These are phyloP conservation scores for Gigaspora rosea DNA, from an alignment of 192 early-diverging fungal genomes.

Conservation along the genomic window DNA sequence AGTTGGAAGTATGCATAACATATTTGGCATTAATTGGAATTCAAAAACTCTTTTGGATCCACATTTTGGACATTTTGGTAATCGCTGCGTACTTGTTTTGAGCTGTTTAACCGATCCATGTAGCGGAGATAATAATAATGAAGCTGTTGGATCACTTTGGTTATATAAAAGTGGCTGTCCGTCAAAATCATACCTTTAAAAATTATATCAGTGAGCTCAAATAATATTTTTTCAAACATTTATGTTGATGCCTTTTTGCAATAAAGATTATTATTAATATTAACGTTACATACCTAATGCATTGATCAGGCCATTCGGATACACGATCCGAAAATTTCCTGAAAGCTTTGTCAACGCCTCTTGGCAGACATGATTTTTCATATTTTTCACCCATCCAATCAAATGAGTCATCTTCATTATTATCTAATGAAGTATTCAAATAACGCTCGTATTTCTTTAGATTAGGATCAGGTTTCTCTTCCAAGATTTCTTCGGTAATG, in stretches of 20 bases:
- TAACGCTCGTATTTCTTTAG: conserved; percentile 48
- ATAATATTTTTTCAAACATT: not conserved
- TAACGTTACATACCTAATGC: conserved; percentile 56
- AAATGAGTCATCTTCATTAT: conserved; percentile 33
- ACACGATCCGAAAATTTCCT: conserved; percentile 76
- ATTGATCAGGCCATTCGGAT: conserved; percentile 77
- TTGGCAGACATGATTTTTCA: conserved; percentile 70
- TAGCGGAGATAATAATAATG: conserved; percentile 37
- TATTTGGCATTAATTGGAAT: conserved; percentile 90
- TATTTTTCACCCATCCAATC: conserved; percentile 82
- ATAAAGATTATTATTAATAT: not conserved
- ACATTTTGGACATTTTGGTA: conserved; percentile 71
- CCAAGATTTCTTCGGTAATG: conserved; percentile 54
- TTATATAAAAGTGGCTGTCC: conserved; percentile 73
- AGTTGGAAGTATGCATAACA: conserved; percentile 71
- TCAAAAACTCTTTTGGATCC: conserved; percentile 75
- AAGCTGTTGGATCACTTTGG: conserved; percentile 53
- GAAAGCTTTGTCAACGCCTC: conserved; percentile 79
- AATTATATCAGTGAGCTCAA: not conserved
- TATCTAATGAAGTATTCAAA: conserved; percentile 43
- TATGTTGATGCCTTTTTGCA: not conserved
- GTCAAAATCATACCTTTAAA: conserved; percentile 63
- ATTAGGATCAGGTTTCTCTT: conserved; percentile 43
- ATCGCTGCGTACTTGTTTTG: conserved; percentile 37
- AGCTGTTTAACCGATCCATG: conserved; percentile 36